A percentile compares a stretch with the other conserved stretches of the same genome.
Evolutionary conservation across 2,329 filamentous ascomycete species (phyloP).

Genomic region (Xylariaceae sp.): DNA sequence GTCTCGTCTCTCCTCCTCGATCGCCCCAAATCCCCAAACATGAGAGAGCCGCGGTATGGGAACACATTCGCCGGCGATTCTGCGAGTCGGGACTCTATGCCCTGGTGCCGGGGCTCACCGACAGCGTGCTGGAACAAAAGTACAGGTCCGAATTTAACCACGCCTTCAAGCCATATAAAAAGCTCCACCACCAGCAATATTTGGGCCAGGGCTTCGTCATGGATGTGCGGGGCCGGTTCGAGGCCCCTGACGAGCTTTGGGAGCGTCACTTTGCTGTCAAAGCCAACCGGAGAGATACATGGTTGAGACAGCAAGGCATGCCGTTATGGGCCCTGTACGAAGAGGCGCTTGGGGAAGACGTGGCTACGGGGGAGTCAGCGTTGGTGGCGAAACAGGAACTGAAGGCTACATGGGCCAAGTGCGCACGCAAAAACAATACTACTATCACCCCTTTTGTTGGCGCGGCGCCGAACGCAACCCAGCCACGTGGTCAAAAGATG

Average conservation of each 20-base stretch:
- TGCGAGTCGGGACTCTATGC: neutral
- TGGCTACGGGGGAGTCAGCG: neutral
- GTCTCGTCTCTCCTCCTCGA: neutral
- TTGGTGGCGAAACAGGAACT: neutral
- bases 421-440: neutral
- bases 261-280: neutral
- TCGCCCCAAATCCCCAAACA: neutral
- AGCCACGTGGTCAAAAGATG: neutral
- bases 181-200: neutral
- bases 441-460: neutral
- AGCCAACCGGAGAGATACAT: neutral
- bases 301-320: neutral
- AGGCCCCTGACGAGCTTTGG: neutral
- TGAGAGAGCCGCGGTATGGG: neutral
- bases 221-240: neutral
- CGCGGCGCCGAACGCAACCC: neutral
- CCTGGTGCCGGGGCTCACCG: neutral
- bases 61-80: neutral
- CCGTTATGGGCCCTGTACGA: neutral
- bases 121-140: neutral
- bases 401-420: neutral
- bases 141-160: neutral
- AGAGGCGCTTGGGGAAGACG: neutral
- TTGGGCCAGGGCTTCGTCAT: neutral
- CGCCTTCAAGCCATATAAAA: neutral